Evolutionary conservation across 495 filamentous ascomycete genomes (phyloP), one percentile per base, ranked within the genome.

Genomic region (Stereocaulon alpinum): DNA sequence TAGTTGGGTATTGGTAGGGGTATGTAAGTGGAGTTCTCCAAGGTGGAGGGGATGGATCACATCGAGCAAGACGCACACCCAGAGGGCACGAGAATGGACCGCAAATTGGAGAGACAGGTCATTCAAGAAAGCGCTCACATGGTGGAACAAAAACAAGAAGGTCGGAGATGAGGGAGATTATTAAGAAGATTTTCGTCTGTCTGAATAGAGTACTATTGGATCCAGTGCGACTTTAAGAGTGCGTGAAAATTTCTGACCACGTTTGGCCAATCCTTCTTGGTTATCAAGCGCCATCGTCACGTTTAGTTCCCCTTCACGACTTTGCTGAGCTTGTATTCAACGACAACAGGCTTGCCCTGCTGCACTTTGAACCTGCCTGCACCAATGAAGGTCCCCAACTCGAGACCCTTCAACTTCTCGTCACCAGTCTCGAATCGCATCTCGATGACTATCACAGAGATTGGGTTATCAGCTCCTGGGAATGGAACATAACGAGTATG

Each of bases 271-370:
- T 1, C 3, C 1, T 1, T 3, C 1, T 24, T 24, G 24, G 24
- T 24, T 24, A n/a, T 24, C 3, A 24, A 24, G 24, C 24, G 1
- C 24, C 24, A 3, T 24, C 24, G 24, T 24, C 3, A 24, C 24
- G 24, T 14, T 42, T n/a, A 61, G 18, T 40, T 51, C 3, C 54
- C 44, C 30, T 56, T 56, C 0, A 57, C 30, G 20, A 41, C 78
- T 71, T 82, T 77, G 61, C 80, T 78, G 63, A 85, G 73, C 66
- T 78, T 76, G 65, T 84, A 84, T 71, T 84, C 80, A 20, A 84
- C 81, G 40, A 76, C 68, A 4, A 72, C 55, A 1, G 77, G 73
- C 70, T 83, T 78, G 14, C 77, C 81, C 40, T 67, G 53, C 68
- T 82, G 76, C 20, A 80, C 49, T 27, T 77, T 69, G 66, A 85